phyloP scores from a whole-genome alignment of 352 stramenopile genomes.

The Globisporangium ultimum region DNA sequence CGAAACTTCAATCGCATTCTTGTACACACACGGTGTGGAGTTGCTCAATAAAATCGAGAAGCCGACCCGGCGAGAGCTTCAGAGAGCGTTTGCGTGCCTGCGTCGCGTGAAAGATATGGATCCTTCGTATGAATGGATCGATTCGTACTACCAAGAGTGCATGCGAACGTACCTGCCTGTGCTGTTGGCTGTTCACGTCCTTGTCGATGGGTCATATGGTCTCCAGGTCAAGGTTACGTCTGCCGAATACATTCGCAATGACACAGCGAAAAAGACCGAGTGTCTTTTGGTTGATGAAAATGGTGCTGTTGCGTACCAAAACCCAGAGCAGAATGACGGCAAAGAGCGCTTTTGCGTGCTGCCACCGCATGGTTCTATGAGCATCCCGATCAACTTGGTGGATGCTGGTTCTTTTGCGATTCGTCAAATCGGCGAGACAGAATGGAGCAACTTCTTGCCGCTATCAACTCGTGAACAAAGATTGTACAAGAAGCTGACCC shows the following conservation, averaged over 20 bases:
- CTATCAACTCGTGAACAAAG: conserved; percentile 71
- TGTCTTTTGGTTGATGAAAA: conserved; percentile 62
- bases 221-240: conserved; percentile 78
- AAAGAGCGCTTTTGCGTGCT: conserved; percentile 59
- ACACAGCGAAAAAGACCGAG: conserved; percentile 71
- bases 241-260: conserved; percentile 73
- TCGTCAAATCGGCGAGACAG: conserved; percentile 77
- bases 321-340: conserved; percentile 43
- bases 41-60: conserved; percentile 64
- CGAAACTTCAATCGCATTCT: conserved; percentile 54
- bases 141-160: conserved; percentile 75
- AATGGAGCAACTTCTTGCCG: conserved; percentile 79
- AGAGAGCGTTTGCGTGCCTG: conserved; percentile 75
- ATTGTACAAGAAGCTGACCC: conserved; percentile 71
- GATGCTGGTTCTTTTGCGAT: conserved; percentile 73
- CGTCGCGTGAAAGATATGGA: conserved; percentile 64
- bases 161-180: conserved; percentile 66
- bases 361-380: conserved; percentile 42
- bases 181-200: conserved; percentile 65
- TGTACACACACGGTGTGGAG: conserved; percentile 69
- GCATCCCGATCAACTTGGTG: conserved; percentile 75
- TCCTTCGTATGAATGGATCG: conserved; percentile 81
- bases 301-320: conserved; percentile 44
- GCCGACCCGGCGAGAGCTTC: conserved; percentile 51
- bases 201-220: conserved; percentile 66